Evolutionary conservation across 2,329 filamentous ascomycete species (phyloP).

Genomic region (Sporothrix dimorphospora): DNA sequence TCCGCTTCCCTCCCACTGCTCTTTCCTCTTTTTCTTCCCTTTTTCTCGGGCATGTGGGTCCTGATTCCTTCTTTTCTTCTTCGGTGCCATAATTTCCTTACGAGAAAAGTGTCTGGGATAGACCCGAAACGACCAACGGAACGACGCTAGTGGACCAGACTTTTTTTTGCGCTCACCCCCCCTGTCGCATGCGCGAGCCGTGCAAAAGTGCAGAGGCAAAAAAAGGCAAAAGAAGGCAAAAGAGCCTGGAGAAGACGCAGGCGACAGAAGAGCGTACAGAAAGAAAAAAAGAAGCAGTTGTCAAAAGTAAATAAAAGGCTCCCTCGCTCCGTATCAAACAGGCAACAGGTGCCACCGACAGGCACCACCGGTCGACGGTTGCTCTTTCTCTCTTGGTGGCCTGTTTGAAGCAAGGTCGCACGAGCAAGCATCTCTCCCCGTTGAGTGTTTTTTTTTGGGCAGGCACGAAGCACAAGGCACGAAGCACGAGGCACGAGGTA

Average conservation of each 20-base stretch:
- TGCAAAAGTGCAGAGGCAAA: background rate
- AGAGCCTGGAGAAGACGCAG: background rate
- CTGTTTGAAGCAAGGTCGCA: background rate
- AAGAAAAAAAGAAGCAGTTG: background rate
- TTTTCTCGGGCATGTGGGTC: slow-evolving; percentile 28
- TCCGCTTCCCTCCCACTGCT: no score
- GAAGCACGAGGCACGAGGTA: background rate
- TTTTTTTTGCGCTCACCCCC: slow-evolving; percentile 26
- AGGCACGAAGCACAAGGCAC: slow-evolving; percentile 1
- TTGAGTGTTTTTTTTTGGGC: background rate
- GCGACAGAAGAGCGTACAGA: background rate
- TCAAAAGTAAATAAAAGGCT: background rate
- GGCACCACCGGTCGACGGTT: background rate
- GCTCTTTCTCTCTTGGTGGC: background rate
- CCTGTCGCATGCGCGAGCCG: slow-evolving; percentile 20
- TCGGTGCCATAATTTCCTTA: slow-evolving; percentile 21
- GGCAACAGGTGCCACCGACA: background rate
- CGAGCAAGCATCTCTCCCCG: background rate
- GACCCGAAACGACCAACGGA: slow-evolving; percentile 30
- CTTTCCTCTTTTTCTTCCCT: slow-evolving; percentile 4
- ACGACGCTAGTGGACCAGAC: slow-evolving; percentile 27
- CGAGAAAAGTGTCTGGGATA: slow-evolving; percentile 24
- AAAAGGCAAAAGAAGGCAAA: background rate
- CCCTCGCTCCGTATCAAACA: background rate
- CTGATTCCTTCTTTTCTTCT: slow-evolving; percentile 18